Evolutionary conservation across 2,329 filamentous ascomycete genomes (phyloP).

Genomic region (Chalaropsis thielavioides): DNA sequence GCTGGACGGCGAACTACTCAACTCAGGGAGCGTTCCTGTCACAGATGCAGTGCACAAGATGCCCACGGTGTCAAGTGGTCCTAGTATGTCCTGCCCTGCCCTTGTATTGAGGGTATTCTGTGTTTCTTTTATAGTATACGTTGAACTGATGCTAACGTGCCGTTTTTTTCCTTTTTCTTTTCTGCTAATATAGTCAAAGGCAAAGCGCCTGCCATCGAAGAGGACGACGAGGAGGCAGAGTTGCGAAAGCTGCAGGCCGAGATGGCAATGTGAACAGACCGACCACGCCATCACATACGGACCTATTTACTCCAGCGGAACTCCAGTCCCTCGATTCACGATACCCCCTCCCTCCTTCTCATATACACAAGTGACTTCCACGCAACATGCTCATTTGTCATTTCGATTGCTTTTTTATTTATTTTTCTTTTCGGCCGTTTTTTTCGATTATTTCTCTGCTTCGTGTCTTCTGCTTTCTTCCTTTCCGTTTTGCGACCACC

Average conservation of each 20-base stretch:
- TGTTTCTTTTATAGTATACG: too few species aligned
- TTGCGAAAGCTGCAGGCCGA: constrained; percentile 84
- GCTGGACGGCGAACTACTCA: constrained; percentile 85
- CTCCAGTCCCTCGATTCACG: constrained; percentile 1
- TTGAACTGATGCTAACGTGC: neutral
- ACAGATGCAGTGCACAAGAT: constrained; percentile 62
- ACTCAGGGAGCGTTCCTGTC: constrained; percentile 72
- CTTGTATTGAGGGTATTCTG: neutral
- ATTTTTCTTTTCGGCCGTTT: neutral
- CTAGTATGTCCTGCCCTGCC: constrained; percentile 44
- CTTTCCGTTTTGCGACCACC: neutral
- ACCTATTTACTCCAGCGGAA: constrained; percentile 1
- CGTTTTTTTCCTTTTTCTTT: neutral
- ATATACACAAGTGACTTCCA: neutral
- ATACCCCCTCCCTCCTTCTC: neutral
- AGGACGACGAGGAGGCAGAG: constrained; percentile 94
- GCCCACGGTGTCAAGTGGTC: constrained; percentile 58
- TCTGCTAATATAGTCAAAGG: constrained; percentile 32
- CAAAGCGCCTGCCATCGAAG: constrained; percentile 39
- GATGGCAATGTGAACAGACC: constrained; percentile 70
- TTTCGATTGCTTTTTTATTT: neutral
- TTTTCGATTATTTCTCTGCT: neutral
- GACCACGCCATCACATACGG: neutral
- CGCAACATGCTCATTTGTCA: neutral
- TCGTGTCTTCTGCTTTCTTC: neutral